These are phyloP conservation scores for Pythium insidiosum DNA, from an alignment of 352 stramenopile species.

Conservation along the genomic window DNA sequence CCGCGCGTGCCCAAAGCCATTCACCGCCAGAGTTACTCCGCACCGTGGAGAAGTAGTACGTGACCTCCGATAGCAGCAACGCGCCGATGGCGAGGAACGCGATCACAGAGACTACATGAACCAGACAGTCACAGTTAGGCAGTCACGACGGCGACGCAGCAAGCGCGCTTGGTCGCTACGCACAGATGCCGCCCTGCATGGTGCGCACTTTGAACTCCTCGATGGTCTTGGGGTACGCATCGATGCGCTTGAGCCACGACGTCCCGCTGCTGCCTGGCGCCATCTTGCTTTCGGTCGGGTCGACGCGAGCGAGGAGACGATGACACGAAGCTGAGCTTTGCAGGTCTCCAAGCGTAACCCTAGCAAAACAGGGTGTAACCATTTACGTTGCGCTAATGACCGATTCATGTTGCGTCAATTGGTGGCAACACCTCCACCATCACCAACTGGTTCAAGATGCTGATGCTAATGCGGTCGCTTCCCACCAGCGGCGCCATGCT, in stretches of 20 bases:
- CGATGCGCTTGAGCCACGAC: conserved; percentile 41
- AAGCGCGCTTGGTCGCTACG: conserved; percentile 16
- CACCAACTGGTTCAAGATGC: background rate
- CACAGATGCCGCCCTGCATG: conserved; percentile 70
- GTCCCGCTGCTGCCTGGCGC: too few species aligned
- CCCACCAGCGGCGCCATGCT: background rate
- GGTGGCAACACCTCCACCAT: background rate
- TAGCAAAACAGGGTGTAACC: conserved; percentile 3
- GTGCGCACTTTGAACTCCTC: conserved; percentile 87
- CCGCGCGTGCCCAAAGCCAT: too few species aligned
- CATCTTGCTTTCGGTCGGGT: too few species aligned
- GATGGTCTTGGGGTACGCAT: conserved; percentile 84
- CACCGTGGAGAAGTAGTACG: conserved; percentile 67
- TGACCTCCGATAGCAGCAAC: conserved; percentile 63
- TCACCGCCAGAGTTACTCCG: too few species aligned
- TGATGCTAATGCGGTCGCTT: conserved; percentile 1
- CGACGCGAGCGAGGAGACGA: too few species aligned
- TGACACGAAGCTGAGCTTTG: too few species aligned
- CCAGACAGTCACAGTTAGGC: background rate
- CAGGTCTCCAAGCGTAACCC: too few species aligned
- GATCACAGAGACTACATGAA: conserved; percentile 52
- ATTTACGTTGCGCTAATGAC: conserved; percentile 4
- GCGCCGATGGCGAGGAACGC: conserved; percentile 59
- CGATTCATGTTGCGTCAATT: too few species aligned
- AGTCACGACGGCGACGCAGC: background rate